phyloP scores from a whole-genome alignment of 805 yeast genomes.

The Hanseniaspora lindneri region DNA sequence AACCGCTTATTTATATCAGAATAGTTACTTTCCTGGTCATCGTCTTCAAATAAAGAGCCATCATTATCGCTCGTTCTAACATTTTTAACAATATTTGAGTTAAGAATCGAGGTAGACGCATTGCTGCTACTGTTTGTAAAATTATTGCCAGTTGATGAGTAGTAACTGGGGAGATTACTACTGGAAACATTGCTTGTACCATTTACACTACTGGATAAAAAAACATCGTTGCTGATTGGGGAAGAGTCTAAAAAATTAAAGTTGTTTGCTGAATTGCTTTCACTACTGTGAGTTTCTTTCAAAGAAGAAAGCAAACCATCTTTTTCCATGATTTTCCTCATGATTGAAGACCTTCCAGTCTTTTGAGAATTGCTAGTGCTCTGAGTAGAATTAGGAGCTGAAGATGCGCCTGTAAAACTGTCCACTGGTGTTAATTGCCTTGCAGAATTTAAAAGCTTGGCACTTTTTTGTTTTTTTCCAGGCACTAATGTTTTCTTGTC shows the following conservation, averaged over 20 bases:
- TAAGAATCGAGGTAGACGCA: not conserved
- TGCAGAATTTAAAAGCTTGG: too few species aligned
- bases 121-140: not conserved
- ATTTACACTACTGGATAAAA: slow-evolving; percentile 1
- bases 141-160: slow-evolving; percentile 7
- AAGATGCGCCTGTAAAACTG: not conserved
- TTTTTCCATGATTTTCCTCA: slow-evolving; percentile 15
- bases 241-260: not conserved
- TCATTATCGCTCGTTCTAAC: not conserved
- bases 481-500: not conserved
- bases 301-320: slow-evolving; percentile 1
- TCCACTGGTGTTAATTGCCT: too few species aligned
- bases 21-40: slow-evolving; percentile 1
- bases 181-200: not conserved
- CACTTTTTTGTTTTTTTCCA: slow-evolving; percentile 6
- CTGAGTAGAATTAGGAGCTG: not conserved
- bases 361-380: not conserved
- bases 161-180: not conserved
- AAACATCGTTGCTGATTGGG: not conserved
- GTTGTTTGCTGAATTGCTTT: too few species aligned
- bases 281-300: too few species aligned
- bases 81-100: not conserved
- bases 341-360: slow-evolving; percentile 5
- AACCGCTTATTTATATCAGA: slow-evolving; percentile 13
- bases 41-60: not conserved